These are phyloP conservation scores for Lactarius sanguifluus DNA, from an alignment of 768 basidiomycete species.

Conservation along the genomic window DNA sequence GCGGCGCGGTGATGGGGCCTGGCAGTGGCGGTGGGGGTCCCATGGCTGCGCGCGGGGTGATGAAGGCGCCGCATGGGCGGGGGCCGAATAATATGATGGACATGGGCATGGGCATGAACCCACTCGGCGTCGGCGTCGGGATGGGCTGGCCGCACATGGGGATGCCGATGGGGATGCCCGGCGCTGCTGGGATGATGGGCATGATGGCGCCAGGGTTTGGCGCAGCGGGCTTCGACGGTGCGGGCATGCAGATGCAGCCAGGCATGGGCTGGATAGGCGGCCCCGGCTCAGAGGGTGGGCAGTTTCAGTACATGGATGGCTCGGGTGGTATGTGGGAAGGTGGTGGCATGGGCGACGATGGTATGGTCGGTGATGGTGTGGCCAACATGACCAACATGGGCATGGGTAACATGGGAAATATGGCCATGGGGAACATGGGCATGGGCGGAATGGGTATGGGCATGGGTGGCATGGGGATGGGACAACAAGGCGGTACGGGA, in stretches of 20 bases:
- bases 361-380: conserved; percentile 31
- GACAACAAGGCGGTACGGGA: conserved; percentile 20
- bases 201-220: conserved; percentile 19
- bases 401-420: conserved; percentile 32
- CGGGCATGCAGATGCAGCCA: conserved; percentile 11
- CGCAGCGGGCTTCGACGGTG: conserved; percentile 3
- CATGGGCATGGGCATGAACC: conserved; percentile 22
- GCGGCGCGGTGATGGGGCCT: conserved; percentile 13
- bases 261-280: conserved; percentile 39
- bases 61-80: conserved; percentile 32
- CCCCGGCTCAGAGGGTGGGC: background rate
- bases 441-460: conserved; percentile 27
- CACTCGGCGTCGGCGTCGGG: conserved; percentile 32
- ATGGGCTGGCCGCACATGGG: conserved; percentile 33
- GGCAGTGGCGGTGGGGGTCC: conserved; percentile 22
- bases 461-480: conserved; percentile 29
- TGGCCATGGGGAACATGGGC: conserved; percentile 29
- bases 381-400: conserved; percentile 28
- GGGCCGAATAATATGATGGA: conserved; percentile 31
- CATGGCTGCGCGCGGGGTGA: conserved; percentile 14
- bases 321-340: conserved; percentile 39
- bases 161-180: conserved; percentile 28
- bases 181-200: conserved; percentile 29
- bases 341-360: conserved; percentile 42
- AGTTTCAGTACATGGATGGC: conserved; percentile 33